Conservation (phyloP, 1,284 basidiomycete species). For the Dichomitus squalens region DNA sequence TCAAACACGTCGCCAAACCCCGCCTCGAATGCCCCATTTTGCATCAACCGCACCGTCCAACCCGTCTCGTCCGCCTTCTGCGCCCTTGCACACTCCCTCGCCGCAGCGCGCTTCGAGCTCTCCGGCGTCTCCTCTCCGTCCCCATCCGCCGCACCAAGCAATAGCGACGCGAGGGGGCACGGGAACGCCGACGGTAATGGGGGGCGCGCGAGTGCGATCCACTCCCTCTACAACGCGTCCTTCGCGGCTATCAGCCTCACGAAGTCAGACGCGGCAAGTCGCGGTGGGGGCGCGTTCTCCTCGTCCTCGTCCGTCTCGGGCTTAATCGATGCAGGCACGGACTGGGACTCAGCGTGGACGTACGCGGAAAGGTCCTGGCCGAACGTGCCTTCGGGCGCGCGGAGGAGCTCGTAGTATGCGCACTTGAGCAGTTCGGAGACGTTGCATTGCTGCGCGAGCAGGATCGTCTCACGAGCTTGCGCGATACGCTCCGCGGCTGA, state of each 20-base stretch:
- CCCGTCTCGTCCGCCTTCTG: not conserved
- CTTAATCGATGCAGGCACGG: not conserved
- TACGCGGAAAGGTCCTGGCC: slow-evolving; percentile 25
- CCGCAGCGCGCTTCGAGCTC: not conserved
- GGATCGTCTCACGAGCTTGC: slow-evolving; percentile 34
- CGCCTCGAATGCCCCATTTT: slow-evolving; percentile 29
- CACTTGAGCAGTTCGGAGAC: slow-evolving; percentile 36
- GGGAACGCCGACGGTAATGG: slow-evolving; percentile 23
- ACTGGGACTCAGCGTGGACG: slow-evolving; percentile 10
- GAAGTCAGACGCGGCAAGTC: slow-evolving; percentile 23
- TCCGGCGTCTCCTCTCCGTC: not conserved
- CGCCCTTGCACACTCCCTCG: slow-evolving; percentile 15
- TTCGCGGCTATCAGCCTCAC: slow-evolving; percentile 26
- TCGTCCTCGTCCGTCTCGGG: slow-evolving; percentile 14
- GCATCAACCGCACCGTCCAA: slow-evolving; percentile 29
- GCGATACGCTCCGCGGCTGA: slow-evolving; percentile 10
- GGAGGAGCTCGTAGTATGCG: slow-evolving; percentile 41
- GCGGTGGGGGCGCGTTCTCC: slow-evolving; percentile 7
- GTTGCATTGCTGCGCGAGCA: slow-evolving; percentile 32
- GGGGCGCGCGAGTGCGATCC: slow-evolving; percentile 24
- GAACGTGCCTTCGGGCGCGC: slow-evolving; percentile 29
- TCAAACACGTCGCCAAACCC: slow-evolving; percentile 36
- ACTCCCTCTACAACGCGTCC: slow-evolving; percentile 26
- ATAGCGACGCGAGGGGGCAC: slow-evolving; percentile 22
- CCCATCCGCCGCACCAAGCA: not conserved